Evolutionary conservation across 306 rosid species (phyloP), one percentile per base, ranked within the genome.

Genomic region (Castanospermum australe): DNA sequence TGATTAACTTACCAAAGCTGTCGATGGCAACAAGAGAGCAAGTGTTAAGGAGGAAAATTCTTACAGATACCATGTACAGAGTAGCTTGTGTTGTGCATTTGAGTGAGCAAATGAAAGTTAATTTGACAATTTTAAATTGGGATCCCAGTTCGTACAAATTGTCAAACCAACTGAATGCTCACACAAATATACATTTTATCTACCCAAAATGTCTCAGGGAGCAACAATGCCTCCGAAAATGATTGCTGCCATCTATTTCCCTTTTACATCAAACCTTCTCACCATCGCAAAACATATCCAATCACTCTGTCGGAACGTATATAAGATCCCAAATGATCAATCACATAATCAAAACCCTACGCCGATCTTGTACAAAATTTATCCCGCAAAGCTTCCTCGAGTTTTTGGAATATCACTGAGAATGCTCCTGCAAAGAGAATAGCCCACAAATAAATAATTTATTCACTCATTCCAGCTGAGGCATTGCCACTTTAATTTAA

Each of bases 381-480:
- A 28, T 45, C 74, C 55, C 87, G 82, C 67, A 94, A 78, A 50
- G 74, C 84, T 81, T 88, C 94, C 82, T 92, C 94, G 74, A 94
- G 57, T 48, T 81, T 82, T 48, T 67, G 89, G 66, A 92, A 86
- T 77, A 87, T 89, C 67, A 13, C 56, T 52, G 88, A 85, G 75
- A 89, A 89, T 17, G 73, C 62, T 77, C 94, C 98, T 92, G 91
- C 92, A 88, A 78, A 75, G 62, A 68, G 60, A 50, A 83, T 52
- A 55, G 25, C 13, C 32, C 21, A 79, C 48, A 28, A 52, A 17
- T 52, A 42, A 28, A 17, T 25, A 39, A 70, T 5, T 41, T 41
- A 68, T 78, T 70, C 36, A 64, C 71, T 64, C 61, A 20, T 14
- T 48, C 25, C 13, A 52, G 47, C 47, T 51, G 75, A 76, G 45